Evolutionary conservation across 495 filamentous ascomycete species (phyloP).

Genomic region (Xylaria bambusicola): DNA sequence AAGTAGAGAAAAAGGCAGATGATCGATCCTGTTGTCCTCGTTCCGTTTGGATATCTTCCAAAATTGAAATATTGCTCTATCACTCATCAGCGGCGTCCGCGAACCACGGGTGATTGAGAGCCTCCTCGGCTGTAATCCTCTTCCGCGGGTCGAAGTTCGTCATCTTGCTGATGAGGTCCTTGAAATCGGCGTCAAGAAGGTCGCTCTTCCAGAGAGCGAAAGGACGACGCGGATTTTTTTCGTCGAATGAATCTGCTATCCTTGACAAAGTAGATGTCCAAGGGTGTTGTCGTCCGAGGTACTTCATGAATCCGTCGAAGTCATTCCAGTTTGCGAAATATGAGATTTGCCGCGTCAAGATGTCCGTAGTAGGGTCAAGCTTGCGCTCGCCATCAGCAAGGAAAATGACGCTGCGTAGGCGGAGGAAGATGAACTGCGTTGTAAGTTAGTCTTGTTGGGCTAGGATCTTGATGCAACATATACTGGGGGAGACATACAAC

Average conservation of each 20-base stretch:
- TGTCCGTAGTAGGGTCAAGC: conserved; percentile 50
- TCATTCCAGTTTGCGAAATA: conserved; percentile 51
- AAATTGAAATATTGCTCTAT: too few species aligned
- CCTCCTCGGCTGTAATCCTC: conserved; percentile 37
- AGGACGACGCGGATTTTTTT: conserved; percentile 39
- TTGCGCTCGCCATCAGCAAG: conserved; percentile 44
- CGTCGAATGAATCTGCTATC: conserved; percentile 39
- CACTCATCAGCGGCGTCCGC: conserved; percentile 23
- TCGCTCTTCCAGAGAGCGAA: conserved; percentile 39
- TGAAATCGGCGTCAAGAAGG: conserved; percentile 39
- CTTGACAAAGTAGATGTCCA: conserved; percentile 31
- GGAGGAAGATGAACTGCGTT: conserved; percentile 34
- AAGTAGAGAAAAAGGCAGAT: not conserved
- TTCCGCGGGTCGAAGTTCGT: conserved; percentile 39
- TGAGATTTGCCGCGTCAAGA: conserved; percentile 46
- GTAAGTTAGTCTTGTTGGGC: conserved; percentile 17
- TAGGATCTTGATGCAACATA: not conserved
- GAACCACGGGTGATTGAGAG: conserved; percentile 38
- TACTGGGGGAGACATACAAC: conserved; percentile 34
- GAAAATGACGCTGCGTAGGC: conserved; percentile 45
- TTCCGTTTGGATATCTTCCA: too few species aligned
- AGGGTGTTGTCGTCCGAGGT: conserved; percentile 42
- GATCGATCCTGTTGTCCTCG: not conserved
- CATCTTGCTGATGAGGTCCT: conserved; percentile 40
- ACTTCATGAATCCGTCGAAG: conserved; percentile 34